Conservation (phyloP, 2,329 filamentous ascomycete species). For the Aspergillus chevalieri region DNA sequence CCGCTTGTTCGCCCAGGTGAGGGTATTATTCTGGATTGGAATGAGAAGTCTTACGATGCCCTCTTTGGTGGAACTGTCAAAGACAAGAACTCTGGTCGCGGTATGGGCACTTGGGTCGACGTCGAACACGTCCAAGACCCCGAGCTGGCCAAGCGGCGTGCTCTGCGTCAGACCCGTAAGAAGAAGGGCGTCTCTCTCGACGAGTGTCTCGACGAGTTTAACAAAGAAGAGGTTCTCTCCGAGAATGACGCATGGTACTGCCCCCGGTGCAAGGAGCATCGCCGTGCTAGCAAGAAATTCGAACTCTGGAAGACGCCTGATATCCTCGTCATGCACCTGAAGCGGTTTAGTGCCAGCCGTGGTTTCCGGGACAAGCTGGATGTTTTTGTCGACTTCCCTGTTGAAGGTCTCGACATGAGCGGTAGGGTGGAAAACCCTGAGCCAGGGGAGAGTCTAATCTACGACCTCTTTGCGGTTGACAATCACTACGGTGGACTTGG, state of each 20-base stretch:
- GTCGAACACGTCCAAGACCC: conserved; percentile 52
- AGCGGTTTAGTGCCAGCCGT: conserved; percentile 83
- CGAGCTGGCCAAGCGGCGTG: conserved; percentile 59
- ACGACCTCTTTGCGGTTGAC: conserved; percentile 92
- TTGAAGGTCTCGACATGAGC: conserved; percentile 77
- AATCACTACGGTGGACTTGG: conserved; percentile 91
- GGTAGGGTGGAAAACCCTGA: conserved; percentile 72
- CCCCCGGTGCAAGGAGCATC: conserved; percentile 87
- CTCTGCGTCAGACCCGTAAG: conserved; percentile 58
- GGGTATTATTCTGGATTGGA: conserved; percentile 83
- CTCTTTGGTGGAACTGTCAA: conserved; percentile 54
- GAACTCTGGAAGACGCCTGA: conserved; percentile 96
- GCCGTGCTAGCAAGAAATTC: conserved; percentile 89
- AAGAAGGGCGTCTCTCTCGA: conserved; percentile 76
- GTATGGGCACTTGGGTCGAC: conserved; percentile 52
- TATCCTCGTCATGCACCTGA: conserved; percentile 89
- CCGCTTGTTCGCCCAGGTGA: conserved; percentile 75
- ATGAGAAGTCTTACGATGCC: conserved; percentile 59
- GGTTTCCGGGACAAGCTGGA: conserved; percentile 87
- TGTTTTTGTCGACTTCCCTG: conserved; percentile 81
- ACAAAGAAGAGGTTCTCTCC: conserved; percentile 86
- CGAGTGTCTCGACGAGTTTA: conserved; percentile 90
- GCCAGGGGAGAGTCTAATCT: conserved; percentile 73
- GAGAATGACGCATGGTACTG: conserved; percentile 98
- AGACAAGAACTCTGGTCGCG: conserved; percentile 49